Evolutionary conservation across 352 stramenopile species (phyloP), one percentile per base, ranked within the genome.

Genomic region (Pythium chondricola): DNA sequence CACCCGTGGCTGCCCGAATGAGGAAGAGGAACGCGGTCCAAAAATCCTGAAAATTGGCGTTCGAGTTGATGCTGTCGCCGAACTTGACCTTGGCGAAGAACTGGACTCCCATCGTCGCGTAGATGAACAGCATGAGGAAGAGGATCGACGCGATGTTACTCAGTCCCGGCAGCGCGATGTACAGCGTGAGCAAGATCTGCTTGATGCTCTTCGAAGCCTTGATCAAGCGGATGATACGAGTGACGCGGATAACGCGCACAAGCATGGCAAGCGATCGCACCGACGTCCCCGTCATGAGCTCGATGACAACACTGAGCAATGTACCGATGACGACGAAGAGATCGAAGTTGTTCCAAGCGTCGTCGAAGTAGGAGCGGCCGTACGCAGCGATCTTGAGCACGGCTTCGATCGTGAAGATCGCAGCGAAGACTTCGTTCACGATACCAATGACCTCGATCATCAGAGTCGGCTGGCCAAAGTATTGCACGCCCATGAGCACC

Each of bases 61-160:
- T 85, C 10, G 61, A 56, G 52, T 96, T 80, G 35, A 97, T 74
- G 38, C 85, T 85, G 24, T 72, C 58, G 0, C 37, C 56, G 35
- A 93, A 56, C 21, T 71, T 71, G 3, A 98, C 72, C 22, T 88
- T 95, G 17, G 85, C 86, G 56, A 97, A 98, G 24, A 97, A 71
- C 65, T 98, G 85, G 16, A 97, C 82, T 2, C 88, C 88, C 74
- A 96, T 85, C 0, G 93, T 90, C 35, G 91, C 70, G 57, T 95
- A 97, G 48, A 97, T 97, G 67, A 97, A 97, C 14, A 97, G 65
- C 62, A 98, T 83, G 6, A 98, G 61, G 21, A 97, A 85, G 21
- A 97, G 46, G 29, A 98, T 85, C 6, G 73, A 87, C 24, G 78
- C 88, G 48, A 98, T 92, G 60, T 97, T 97, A 43, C 71, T 86